Evolutionary conservation across 1,139 yeast species (phyloP).

Genomic region (Sugiyamaella paludigena): DNA sequence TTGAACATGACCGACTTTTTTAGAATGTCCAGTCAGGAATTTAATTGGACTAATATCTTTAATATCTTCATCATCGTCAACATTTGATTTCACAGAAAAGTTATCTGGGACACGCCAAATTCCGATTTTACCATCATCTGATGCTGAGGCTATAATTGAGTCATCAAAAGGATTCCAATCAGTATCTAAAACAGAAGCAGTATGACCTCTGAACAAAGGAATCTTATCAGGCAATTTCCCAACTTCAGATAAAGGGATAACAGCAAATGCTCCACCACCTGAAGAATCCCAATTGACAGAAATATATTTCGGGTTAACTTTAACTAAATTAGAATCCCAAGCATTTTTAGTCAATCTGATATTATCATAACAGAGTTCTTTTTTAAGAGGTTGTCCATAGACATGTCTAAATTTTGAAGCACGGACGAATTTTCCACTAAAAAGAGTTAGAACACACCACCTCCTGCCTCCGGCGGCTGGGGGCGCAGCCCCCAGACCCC

Average conservation of each 20-base stretch:
- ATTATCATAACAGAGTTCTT: conserved; percentile 85
- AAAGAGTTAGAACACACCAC: not conserved
- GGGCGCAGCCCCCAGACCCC: not conserved
- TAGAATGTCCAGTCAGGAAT: conserved; percentile 75
- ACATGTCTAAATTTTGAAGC: conserved; percentile 97
- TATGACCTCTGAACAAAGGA: conserved; percentile 91
- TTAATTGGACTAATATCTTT: conserved; percentile 69
- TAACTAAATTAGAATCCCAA: conserved; percentile 80
- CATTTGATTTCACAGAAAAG: conserved; percentile 56
- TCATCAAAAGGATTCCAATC: conserved; percentile 90
- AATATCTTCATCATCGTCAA: conserved; percentile 50
- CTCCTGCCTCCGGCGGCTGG: not conserved
- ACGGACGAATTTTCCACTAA: conserved; percentile 87
- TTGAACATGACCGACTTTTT: conserved; percentile 91
- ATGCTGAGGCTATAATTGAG: conserved; percentile 71
- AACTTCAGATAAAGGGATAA: conserved; percentile 76
- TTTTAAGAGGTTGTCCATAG: conserved; percentile 87
- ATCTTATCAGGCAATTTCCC: conserved; percentile 96
- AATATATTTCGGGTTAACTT: conserved; percentile 76
- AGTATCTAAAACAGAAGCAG: conserved; percentile 91
- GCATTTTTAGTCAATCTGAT: conserved; percentile 69
- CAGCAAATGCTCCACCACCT: conserved; percentile 97
- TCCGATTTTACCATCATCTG: conserved; percentile 88
- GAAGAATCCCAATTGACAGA: conserved; percentile 92
- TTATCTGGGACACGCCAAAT: conserved; percentile 85